Evolutionary conservation across 192 early-diverging fungal genomes (phyloP), one percentile per base, ranked within the genome.

Genomic region (Phlyctochytrium planicorne): DNA sequence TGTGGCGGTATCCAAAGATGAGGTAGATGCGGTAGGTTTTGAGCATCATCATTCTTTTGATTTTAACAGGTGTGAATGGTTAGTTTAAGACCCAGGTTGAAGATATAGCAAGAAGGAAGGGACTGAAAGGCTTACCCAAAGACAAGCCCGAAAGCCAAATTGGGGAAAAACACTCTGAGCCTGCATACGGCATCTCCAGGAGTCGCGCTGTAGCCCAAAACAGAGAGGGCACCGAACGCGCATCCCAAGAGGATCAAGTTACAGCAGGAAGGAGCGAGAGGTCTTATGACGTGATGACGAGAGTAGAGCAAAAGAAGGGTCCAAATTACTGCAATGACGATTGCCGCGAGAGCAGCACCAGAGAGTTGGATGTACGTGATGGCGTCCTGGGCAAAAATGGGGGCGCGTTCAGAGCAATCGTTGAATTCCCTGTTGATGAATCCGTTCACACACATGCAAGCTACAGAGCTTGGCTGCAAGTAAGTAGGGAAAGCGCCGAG

Each of bases 21-120:
- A 29, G 6, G 63, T 65, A 65, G 40, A 65, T 65, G 37, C 63
- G 34, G 63, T 65, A 65, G 25, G 63, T 65, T 30, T 65, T 65
- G 27, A 65, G 36, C 63, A 53, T 50, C 16, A 65, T 6, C 63
- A 65, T 65, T 2, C 63, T 47, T 47, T 6, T 47, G 40, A 20
- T 6, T 6, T 6, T 6, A 20, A 47, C 6, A 20, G 40, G 40
- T 6, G 20, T 6, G 20, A 47, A 47, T 47, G 40, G 20, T 20
- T n/a, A n/a, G n/a, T n/a, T n/a, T n/a, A n/a, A n/a, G n/a, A n/a
- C 20, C n/a, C 59, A 67, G 23, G 17, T 53, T 33, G 32, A 31
- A 63, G 25, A 32, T 1, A 27, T 32, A 35, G 56, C 66, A 64
- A 10, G 37, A 31, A 16, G 40, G 40, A 10, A 27, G 30, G n/a